Conservation (phyloP, 352 stramenopile genomes). For the Peronospora tabacina region DNA sequence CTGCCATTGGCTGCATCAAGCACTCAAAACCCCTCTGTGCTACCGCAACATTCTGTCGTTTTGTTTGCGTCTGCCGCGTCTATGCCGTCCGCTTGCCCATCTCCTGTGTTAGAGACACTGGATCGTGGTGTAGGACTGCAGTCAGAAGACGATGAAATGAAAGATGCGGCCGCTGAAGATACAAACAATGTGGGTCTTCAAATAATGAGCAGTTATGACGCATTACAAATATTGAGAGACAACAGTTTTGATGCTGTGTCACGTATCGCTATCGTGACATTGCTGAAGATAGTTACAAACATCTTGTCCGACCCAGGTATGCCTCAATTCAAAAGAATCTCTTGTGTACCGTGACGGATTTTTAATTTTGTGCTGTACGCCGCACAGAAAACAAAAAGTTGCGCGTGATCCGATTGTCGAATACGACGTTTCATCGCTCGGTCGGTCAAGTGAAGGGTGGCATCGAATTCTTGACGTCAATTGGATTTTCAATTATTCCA, state of each 20-base stretch:
- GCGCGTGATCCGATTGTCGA: slow-evolving; percentile 72
- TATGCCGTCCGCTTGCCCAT: not conserved
- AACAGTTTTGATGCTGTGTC: slow-evolving; percentile 73
- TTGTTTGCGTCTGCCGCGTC: slow-evolving; percentile 10
- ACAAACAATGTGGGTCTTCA: not conserved
- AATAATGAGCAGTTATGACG: slow-evolving; percentile 44
- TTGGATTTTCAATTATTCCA: slow-evolving; percentile 52
- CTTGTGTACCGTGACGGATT: not conserved
- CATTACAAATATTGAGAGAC: slow-evolving; percentile 64
- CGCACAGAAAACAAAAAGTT: slow-evolving; percentile 70
- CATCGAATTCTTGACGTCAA: slow-evolving; percentile 57
- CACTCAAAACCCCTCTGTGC: not conserved
- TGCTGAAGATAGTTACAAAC: slow-evolving; percentile 86
- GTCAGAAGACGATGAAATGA: slow-evolving; percentile 47
- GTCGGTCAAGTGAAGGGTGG: slow-evolving; percentile 62
- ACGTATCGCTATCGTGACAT: slow-evolving; percentile 42
- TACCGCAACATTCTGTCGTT: slow-evolving; percentile 10
- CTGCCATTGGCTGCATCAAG: slow-evolving; percentile 1
- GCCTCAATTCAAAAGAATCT: not conserved
- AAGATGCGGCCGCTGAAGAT: slow-evolving; percentile 15
- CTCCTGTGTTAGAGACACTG: not conserved
- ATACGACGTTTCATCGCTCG: slow-evolving; percentile 60
- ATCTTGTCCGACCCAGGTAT: slow-evolving; percentile 73
- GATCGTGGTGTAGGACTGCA: not conserved
- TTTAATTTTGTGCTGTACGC: slow-evolving; percentile 1